These are phyloP conservation scores for Diaporthe capsici DNA, from an alignment of 2,329 filamentous ascomycete genomes.

Conservation along the genomic window DNA sequence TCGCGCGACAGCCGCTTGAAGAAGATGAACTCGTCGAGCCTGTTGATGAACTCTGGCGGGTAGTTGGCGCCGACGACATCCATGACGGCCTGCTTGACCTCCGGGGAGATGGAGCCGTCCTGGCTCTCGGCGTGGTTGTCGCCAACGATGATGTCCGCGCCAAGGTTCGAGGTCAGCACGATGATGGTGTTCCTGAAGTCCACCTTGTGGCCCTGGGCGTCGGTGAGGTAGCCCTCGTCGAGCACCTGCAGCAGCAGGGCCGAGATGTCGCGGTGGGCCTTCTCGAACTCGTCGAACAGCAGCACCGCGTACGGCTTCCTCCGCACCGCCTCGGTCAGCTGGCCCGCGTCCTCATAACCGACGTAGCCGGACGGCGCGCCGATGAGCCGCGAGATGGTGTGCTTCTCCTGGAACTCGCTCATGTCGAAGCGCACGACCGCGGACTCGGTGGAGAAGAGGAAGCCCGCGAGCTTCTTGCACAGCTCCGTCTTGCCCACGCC, in stretches of 20 bases:
- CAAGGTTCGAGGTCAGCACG: slow-evolving; percentile 94
- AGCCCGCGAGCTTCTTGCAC: slow-evolving; percentile 94
- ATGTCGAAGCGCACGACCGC: slow-evolving; percentile 97
- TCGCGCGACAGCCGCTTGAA: slow-evolving; percentile 87
- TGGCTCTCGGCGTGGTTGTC: slow-evolving; percentile 76
- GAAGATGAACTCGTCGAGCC: slow-evolving; percentile 96
- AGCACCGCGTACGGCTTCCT: slow-evolving; percentile 96
- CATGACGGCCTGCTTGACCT: slow-evolving; percentile 86
- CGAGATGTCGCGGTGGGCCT: slow-evolving; percentile 95
- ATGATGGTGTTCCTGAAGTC: slow-evolving; percentile 98
- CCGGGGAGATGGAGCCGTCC: slow-evolving; percentile 78
- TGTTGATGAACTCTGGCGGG: slow-evolving; percentile 95
- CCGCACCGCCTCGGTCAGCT: slow-evolving; percentile 94
- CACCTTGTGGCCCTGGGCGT: slow-evolving; percentile 95
- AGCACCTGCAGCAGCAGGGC: slow-evolving; percentile 93
- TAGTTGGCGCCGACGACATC: slow-evolving; percentile 83
- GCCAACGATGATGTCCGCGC: slow-evolving; percentile 90
- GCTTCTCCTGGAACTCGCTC: slow-evolving; percentile 98
- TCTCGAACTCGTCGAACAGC: slow-evolving; percentile 97
- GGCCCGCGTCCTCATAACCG: slow-evolving; percentile 96
- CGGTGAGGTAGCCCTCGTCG: slow-evolving; percentile 95
- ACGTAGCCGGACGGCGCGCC: slow-evolving; percentile 95
- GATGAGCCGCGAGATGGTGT: slow-evolving; percentile 93
- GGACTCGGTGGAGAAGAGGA: slow-evolving; percentile 92
- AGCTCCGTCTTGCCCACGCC: slow-evolving; percentile 98